Evolutionary conservation across 2,329 filamentous ascomycete species (phyloP).

Genomic region (Scopulariopsis brevicaulis): DNA sequence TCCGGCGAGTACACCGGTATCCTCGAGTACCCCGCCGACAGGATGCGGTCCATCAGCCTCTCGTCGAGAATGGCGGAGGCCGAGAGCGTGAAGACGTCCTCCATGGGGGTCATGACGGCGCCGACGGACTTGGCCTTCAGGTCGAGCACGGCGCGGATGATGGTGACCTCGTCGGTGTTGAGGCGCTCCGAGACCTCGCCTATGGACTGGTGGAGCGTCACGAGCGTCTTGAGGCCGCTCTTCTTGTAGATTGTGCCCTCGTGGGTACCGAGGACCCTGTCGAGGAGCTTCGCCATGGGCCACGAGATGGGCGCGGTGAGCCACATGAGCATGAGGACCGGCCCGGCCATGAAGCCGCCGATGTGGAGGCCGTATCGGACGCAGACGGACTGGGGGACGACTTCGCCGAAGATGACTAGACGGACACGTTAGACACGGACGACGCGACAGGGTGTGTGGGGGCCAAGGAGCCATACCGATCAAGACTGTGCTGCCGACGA

Average conservation of each 20-base stretch:
- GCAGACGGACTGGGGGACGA: slow-evolving; percentile 91
- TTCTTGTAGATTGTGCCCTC: slow-evolving; percentile 98
- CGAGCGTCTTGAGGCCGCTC: slow-evolving; percentile 89
- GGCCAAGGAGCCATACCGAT: slow-evolving; percentile 55
- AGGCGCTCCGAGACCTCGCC: slow-evolving; percentile 79
- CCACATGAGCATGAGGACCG: slow-evolving; percentile 85
- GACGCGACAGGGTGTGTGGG: background rate
- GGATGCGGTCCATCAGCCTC: slow-evolving; percentile 84
- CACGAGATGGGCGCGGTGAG: slow-evolving; percentile 80
- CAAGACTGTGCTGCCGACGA: slow-evolving; percentile 82
- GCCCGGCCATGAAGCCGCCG: slow-evolving; percentile 84
- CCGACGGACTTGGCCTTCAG: slow-evolving; percentile 93
- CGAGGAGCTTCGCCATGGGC: slow-evolving; percentile 91
- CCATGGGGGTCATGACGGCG: slow-evolving; percentile 97
- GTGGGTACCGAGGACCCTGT: slow-evolving; percentile 85
- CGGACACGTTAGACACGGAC: background rate
- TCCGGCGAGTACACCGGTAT: slow-evolving; percentile 89
- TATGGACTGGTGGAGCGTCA: slow-evolving; percentile 86
- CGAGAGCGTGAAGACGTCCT: slow-evolving; percentile 94
- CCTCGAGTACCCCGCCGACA: slow-evolving; percentile 87
- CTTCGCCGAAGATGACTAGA: slow-evolving; percentile 92
- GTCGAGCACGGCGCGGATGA: slow-evolving; percentile 93
- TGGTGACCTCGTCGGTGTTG: slow-evolving; percentile 96
- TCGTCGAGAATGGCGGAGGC: slow-evolving; percentile 89
- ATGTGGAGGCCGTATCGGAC: slow-evolving; percentile 93